Percentiles rank a stretch among this genome's conserved stretches.
phyloP scores from a whole-genome alignment of 2,329 filamentous ascomycete genomes.

The Colletotrichum melonis region DNA sequence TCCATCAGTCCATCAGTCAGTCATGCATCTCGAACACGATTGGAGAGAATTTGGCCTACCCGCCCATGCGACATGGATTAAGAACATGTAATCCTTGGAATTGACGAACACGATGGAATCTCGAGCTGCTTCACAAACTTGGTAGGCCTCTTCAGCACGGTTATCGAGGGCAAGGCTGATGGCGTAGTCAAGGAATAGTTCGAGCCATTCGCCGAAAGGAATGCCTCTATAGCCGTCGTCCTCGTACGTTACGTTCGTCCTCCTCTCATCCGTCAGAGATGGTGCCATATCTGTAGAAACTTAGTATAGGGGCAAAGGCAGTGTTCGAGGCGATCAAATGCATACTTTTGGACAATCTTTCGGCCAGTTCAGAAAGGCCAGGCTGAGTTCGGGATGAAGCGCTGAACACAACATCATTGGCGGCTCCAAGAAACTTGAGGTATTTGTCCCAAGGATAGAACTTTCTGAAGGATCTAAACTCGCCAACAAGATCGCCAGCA shows the following conservation, averaged over 20 bases:
- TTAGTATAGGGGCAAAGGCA: not conserved
- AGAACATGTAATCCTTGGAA: constrained; percentile 72
- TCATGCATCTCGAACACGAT: not conserved
- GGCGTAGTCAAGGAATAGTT: constrained; percentile 90
- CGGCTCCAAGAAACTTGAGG: constrained; percentile 64
- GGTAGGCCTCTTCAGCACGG: constrained; percentile 79
- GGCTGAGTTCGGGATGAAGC: constrained; percentile 32
- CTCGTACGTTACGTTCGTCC: constrained; percentile 46
- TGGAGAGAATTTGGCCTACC: constrained; percentile 52
- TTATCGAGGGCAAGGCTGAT: constrained; percentile 77
- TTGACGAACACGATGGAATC: constrained; percentile 87
- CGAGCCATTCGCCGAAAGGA: constrained; percentile 85
- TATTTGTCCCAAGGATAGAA: constrained; percentile 77
- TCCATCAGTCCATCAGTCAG: constrained; percentile 23
- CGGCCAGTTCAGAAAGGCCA: constrained; percentile 58
- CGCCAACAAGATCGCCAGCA: constrained; percentile 69
- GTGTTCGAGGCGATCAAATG: constrained; percentile 24
- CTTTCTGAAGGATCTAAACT: constrained; percentile 71
- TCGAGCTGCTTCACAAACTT: constrained; percentile 80
- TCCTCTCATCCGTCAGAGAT: constrained; percentile 27
- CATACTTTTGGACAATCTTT: constrained; percentile 66
- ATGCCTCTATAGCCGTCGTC: constrained; percentile 76
- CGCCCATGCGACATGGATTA: constrained; percentile 83
- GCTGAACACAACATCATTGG: constrained; percentile 35
- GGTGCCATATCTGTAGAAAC: constrained; percentile 45